Percentiles rank a stretch among this genome's conserved stretches.
Evolutionary conservation across 495 filamentous ascomycete species (phyloP).

Genomic region (Neurospora sp.): DNA sequence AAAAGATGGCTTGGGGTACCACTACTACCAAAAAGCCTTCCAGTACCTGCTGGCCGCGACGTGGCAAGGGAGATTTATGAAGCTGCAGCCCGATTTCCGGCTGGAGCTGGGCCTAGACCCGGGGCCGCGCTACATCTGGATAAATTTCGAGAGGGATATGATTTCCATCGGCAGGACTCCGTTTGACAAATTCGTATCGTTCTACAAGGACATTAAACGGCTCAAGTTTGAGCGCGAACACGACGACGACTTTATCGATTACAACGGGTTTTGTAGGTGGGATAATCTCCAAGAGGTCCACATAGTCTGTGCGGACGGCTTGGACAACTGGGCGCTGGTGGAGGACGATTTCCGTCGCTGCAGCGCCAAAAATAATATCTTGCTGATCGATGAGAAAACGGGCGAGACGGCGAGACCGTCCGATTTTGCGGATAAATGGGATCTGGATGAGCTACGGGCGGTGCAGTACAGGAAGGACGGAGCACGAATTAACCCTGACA

Average conservation of each 20-base stretch:
- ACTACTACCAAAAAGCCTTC: slow-evolving; percentile 5
- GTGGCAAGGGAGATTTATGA: neutral
- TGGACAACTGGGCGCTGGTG: neutral
- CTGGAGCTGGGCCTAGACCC: neutral
- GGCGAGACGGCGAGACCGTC: neutral
- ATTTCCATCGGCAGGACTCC: slow-evolving; percentile 9
- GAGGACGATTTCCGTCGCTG: neutral
- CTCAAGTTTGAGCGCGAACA: slow-evolving; percentile 7
- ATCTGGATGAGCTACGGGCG: neutral
- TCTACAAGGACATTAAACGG: slow-evolving; percentile 5
- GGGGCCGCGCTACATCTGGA: slow-evolving; percentile 14
- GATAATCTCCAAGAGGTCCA: neutral
- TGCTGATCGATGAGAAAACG: neutral
- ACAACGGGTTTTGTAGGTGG: neutral
- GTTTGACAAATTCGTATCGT: neutral
- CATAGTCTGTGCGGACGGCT: neutral
- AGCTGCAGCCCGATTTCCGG: neutral
- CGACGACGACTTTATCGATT: slow-evolving; percentile 4
- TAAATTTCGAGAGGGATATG: slow-evolving; percentile 17
- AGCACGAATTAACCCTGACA: neutral
- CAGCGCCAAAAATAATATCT: neutral
- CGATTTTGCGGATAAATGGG: neutral
- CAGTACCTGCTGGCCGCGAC: slow-evolving; percentile 3
- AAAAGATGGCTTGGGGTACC: neutral
- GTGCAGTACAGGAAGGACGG: neutral